Percentiles rank a stretch among this genome's conserved stretches.
phyloP scores from a whole-genome alignment of 495 filamentous ascomycete species.

The Alectoria sarmentosa region DNA sequence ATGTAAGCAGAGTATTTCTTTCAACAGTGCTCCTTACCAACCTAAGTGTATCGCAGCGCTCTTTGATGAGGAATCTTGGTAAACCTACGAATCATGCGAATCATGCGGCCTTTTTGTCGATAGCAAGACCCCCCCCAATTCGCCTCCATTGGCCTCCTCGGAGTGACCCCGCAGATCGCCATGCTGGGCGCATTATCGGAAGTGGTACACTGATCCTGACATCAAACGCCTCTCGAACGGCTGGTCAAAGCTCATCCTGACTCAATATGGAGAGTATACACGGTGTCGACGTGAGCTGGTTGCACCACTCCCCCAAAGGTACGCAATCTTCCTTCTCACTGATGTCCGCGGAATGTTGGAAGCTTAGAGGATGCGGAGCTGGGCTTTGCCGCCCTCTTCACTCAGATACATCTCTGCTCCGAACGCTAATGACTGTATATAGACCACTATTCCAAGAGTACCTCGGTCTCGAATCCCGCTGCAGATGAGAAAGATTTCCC shows the following conservation, averaged over 20 bases:
- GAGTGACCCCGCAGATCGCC: conserved; percentile 19
- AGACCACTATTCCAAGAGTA: conserved; percentile 19
- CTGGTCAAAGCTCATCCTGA: neutral
- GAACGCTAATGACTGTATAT: neutral
- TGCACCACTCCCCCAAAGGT: conserved; percentile 61
- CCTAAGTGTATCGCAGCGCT: too few relatives aligned
- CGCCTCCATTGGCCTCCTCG: conserved; percentile 8
- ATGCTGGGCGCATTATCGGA: conserved; percentile 5
- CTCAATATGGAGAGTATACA: conserved; percentile 51
- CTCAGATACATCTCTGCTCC: neutral
- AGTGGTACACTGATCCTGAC: conserved; percentile 1
- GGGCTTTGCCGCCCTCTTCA: neutral
- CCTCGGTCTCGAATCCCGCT: neutral
- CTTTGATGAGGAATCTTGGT: neutral
- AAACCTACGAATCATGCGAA: neutral
- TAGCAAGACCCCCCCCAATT: neutral
- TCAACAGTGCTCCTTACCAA: neutral
- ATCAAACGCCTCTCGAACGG: neutral
- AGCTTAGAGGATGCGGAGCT: neutral
- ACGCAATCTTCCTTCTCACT: conserved; percentile 24
- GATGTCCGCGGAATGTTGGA: neutral
- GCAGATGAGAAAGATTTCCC: conserved; percentile 5
- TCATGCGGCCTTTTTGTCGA: neutral
- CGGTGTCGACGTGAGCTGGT: conserved; percentile 63
- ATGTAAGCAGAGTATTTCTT: neutral